Evolutionary conservation across 2,329 filamentous ascomycete genomes (phyloP), one percentile per base, ranked within the genome.

Genomic region (Fusarium caatingaense): DNA sequence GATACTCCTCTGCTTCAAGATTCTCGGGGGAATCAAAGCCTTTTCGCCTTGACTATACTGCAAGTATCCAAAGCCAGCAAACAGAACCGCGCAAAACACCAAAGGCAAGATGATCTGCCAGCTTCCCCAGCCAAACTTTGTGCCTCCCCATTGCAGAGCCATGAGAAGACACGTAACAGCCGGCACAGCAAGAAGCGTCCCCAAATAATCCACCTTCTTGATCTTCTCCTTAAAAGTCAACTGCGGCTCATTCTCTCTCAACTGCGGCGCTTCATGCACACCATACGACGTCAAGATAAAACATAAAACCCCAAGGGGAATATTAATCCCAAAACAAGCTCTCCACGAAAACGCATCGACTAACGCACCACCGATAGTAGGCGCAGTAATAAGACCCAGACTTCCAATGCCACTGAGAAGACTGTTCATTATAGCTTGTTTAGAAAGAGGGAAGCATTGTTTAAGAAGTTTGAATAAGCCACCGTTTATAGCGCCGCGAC

Each of bases 401-500:
- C 72, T 75, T 20, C 75, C 71, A 0, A 73, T 45, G 0, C 62
- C 72, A 0, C 73, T 70, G 10, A 75, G 44, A 2, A 74, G 42
- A 23, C 72, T 75, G 12, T 66, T 72, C 5, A 59, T 60, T 1
- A 75, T 61, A 1, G 71, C 69, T 20, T 74, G 71, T 3, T 70
- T 66, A 0, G 62, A 63, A 4, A 75, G 65, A 1, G 72, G 73
- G 4, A 75, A 75, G 10, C 64, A 72, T 32, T 73, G 67, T 0
- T 72, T 69, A 1, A 75, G 32, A 3, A 75, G 71, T 40, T 74
- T 75, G 11, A 75, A 69, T 18, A 75, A 11, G 4, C 73, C 73
- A 1, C 73, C 73, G 6, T 74, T 75, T 8, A 75, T 63, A 6
- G 69, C 72, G 1, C 73, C 73, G 2, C 72, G 69, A 1, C 80